Base-by-base conservation (phyloP, 2,329 filamentous ascomycete genomes). In the Lachnellula subtilissima region DNA sequence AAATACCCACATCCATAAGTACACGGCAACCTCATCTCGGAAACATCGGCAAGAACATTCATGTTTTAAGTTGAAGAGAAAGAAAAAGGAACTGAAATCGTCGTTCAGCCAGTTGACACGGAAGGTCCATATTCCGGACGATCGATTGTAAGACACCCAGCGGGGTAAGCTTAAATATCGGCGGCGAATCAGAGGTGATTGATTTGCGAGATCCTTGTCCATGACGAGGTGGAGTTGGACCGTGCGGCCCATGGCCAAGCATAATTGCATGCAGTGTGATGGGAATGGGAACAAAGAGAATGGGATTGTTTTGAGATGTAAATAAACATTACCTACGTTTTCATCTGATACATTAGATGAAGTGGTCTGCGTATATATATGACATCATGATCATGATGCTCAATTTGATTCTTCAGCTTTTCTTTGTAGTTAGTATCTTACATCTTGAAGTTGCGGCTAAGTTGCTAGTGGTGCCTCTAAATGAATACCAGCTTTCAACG, bases 61-160 rank as follows among this genome's bases (percentile, higher is more conserved):
- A 14, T 39, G 8, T 25, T 7, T 2, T 4, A 4, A 12, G 28
- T 32, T 53, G 9, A 4, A 23, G 48, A 14, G 25, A 39, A 54
- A 57, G 52, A 55, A 53, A 56, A 56, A 55, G 52, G 56, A 54
- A 57, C 50, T 48, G 48, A 56, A 52, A 45, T 42, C 56, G 43
- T 15, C 25, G 22, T 53, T 19, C n/a, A 40, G 19, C 3, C 15
- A 28, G 37, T 39, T 39, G 5, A 15, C 37, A 17, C 37, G 15
- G 37, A 15, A 40, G 37, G 14, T 40, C n/a, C 37, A 6, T 17
- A 15, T 40, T 40, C 37, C 37, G 37, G 37, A 2, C 12, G 37
- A 15, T 40, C 14, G 37, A 17, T 40, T 32, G 28, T 11, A 8
- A 8, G 28, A 32, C 28, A 9, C 28, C 28, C 2, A 32, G 28